Base-by-base conservation (phyloP, 2,329 filamentous ascomycete genomes). In the Penicillium sp. region DNA sequence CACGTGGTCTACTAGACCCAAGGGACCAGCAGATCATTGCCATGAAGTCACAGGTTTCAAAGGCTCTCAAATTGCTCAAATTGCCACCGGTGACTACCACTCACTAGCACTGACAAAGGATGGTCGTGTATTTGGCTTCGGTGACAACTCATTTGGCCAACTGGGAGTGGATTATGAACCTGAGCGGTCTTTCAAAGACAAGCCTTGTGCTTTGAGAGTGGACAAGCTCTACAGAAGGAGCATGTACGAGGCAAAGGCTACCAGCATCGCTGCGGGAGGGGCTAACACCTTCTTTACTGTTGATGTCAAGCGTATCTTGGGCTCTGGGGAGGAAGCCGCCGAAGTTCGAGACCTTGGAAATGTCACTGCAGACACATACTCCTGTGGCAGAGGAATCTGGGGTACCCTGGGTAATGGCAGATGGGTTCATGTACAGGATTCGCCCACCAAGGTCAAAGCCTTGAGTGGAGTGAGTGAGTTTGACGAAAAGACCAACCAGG, bases 121-220 rank as follows among this genome's bases (percentile, higher is more conserved):
- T 49, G 93, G 93, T 14, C 84, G 86, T 14, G 82, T 94, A 14
- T 96, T 94, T 72, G 81, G 86, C 6, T 97, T 96, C 75, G 94
- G 94, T 36, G 92, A 97, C 72, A 97, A 97, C 75, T 86, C 87
- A 0, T 84, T 85, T 42, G 94, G 94, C n/a, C 94, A 97, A 73
- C 81, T 97, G 3, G 93, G 93, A n/a, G 86, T 93, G 64, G 85
- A 91, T 47, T 84, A 83, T 49, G 85, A 86, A 46, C 71, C 82
- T 0, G 83, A 87, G 27, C 78, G 84, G 14, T 79, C 84, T 7
- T 83, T 77, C 54, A 78, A 89, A 22, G 89, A 93, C 60, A 81
- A 82, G 0, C 92, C 94, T 0, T 84, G 86, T 3, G 81, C 87
- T 5, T 71, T 97, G 2, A 83, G 90, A 1, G 82, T 90, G 38